A percentile compares a stretch with the other conserved stretches of the same genome.
phyloP scores from a whole-genome alignment of 2,329 filamentous ascomycete species.

The Fonsecaea erecta region DNA sequence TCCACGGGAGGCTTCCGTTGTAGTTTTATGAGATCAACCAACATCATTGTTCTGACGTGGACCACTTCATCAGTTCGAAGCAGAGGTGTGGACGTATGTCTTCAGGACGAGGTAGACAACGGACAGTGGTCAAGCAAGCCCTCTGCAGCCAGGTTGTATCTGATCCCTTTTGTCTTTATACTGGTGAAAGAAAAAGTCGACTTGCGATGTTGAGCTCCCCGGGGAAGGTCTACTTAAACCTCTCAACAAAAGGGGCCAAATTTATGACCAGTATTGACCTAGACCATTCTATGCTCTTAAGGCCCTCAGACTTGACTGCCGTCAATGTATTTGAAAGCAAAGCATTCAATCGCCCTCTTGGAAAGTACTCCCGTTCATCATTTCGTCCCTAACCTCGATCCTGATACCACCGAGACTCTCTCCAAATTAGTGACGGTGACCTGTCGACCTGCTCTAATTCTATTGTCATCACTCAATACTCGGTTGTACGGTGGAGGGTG shows the following conservation, averaged over 20 bases:
- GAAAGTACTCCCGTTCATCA: neutral
- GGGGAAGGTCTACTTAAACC: neutral
- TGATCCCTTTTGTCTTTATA: neutral
- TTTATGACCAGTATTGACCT: neutral
- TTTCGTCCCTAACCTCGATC: neutral
- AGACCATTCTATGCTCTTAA: neutral
- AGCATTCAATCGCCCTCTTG: neutral
- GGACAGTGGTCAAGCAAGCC: neutral
- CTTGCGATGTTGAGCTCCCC: neutral
- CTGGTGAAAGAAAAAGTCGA: neutral
- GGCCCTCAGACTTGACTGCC: neutral
- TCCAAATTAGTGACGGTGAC: neutral
- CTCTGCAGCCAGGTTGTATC: neutral
- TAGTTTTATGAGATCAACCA: neutral
- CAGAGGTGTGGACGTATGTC: neutral
- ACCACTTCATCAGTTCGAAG: neutral
- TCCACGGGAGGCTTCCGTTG: neutral
- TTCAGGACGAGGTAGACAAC: neutral
- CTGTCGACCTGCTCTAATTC: neutral
- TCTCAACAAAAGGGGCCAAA: neutral
- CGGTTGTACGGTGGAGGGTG: neutral
- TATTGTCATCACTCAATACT: neutral
- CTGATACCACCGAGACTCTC: neutral
- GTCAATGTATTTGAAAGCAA: neutral
- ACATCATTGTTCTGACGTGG: neutral